These are phyloP conservation scores for barrel medic (Medicago truncatula) DNA, from an alignment of 306 rosid genomes.

Conservation along the genomic window DNA sequence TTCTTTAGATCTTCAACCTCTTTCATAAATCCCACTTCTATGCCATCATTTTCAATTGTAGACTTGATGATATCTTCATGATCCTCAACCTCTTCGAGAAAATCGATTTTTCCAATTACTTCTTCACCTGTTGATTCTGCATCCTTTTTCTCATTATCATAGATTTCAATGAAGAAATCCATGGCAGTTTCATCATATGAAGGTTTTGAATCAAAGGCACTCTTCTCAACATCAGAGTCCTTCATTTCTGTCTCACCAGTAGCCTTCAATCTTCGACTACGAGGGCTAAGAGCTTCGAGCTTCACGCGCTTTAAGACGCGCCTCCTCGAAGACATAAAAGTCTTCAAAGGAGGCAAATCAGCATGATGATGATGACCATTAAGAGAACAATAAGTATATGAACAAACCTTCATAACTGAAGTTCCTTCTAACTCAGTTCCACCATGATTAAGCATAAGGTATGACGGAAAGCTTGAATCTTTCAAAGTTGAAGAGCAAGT, in stretches of 20 bases:
- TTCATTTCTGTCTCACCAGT: constrained; percentile 38
- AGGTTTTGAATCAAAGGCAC: constrained; percentile 34
- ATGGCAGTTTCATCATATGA: constrained; percentile 41
- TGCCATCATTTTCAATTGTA: constrained; percentile 32
- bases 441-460: constrained; percentile 68
- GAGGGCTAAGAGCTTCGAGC: constrained; percentile 56
- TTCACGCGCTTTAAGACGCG: constrained; percentile 58
- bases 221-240: constrained; percentile 38
- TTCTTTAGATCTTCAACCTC: constrained; percentile 33
- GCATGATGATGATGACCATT: constrained; percentile 79
- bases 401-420: constrained; percentile 82
- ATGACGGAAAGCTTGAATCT: constrained; percentile 75
- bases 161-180: constrained; percentile 70
- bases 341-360: constrained; percentile 77
- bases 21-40: neutral
- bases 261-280: constrained; percentile 40
- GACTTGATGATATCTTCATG: constrained; percentile 23
- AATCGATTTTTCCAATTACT: constrained; percentile 11
- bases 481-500: constrained; percentile 94
- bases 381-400: constrained; percentile 87
- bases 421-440: constrained; percentile 84
- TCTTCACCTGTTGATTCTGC: constrained; percentile 26
- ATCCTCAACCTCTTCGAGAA: constrained; percentile 32
- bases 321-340: constrained; percentile 75
- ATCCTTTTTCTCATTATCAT: constrained; percentile 44